Evolutionary conservation across 108 stramenopile genomes (phyloP).

Genomic region (Aurantiochytrium sp.): DNA sequence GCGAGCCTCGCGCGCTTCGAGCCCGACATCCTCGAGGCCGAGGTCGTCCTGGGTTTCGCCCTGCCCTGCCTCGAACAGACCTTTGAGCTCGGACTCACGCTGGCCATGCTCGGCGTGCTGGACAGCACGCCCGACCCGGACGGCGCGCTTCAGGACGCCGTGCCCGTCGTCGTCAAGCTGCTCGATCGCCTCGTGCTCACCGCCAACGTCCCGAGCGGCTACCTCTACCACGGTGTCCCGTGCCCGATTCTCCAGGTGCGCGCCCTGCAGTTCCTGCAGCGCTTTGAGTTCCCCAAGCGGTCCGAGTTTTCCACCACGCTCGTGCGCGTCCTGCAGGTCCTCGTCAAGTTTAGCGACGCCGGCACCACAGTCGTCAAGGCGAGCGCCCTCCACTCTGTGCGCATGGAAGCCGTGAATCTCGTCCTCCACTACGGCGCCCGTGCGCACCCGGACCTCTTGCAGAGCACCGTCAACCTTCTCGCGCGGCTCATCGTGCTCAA

Average conservation of each 20-base stretch:
- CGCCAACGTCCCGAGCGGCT: slow-evolving; percentile 75
- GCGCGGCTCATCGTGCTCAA: slow-evolving; percentile 88
- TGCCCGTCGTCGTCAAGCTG: slow-evolving; percentile 83
- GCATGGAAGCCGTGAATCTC: slow-evolving; percentile 91
- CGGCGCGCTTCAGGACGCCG: slow-evolving; percentile 71
- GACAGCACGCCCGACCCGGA: slow-evolving; percentile 38
- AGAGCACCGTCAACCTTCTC: slow-evolving; percentile 82
- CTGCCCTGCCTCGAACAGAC: not conserved
- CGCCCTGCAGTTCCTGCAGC: slow-evolving; percentile 83
- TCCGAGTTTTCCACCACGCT: slow-evolving; percentile 63
- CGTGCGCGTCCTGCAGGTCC: slow-evolving; percentile 55
- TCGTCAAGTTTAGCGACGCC: slow-evolving; percentile 77
- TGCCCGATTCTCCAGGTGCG: slow-evolving; percentile 92
- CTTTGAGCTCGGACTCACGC: slow-evolving; percentile 79
- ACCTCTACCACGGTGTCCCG: slow-evolving; percentile 90
- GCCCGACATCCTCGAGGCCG: slow-evolving; percentile 65
- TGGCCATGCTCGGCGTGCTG: slow-evolving; percentile 72
- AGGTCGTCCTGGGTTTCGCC: not conserved
- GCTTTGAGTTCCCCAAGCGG: slow-evolving; percentile 67
- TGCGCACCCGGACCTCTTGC: slow-evolving; percentile 64
- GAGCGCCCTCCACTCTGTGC: slow-evolving; percentile 89
- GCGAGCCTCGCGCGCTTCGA: slow-evolving; percentile 77
- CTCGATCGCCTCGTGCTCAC: slow-evolving; percentile 73
- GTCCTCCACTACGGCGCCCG: slow-evolving; percentile 80
- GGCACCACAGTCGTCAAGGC: slow-evolving; percentile 80